These are phyloP conservation scores for Puya raimondii DNA, from an alignment of 176 grass and related monocot species.

Conservation along the genomic window DNA sequence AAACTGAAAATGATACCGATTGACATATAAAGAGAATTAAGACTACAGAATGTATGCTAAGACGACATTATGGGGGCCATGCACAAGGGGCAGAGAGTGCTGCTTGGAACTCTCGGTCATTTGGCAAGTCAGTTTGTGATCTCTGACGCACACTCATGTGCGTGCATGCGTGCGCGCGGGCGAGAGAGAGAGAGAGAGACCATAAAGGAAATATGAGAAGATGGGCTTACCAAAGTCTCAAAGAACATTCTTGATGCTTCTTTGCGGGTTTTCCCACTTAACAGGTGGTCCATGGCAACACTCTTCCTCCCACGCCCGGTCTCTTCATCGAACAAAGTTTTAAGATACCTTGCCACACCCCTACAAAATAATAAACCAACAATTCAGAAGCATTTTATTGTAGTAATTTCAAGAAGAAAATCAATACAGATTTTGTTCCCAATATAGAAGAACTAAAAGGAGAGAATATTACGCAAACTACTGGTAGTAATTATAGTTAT, in stretches of 20 bases:
- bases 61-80: no score
- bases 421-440: not conserved
- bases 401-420: constrained; percentile 3
- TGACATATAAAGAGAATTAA: not conserved
- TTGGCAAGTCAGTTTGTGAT: no score
- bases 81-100: no score
- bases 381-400: not conserved
- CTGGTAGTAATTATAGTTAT: no score
- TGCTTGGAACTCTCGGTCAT: no score
- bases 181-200: not conserved
- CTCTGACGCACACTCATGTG: no score
- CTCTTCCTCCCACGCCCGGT: constrained; percentile 64
- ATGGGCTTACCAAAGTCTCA: constrained; percentile 77
- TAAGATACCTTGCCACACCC: constrained; percentile 85
- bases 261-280: constrained; percentile 71
- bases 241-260: constrained; percentile 99
- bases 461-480: not conserved
- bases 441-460: not conserved
- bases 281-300: constrained; percentile 59
- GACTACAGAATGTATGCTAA: not conserved
- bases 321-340: constrained; percentile 76
- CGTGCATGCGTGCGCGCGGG: no score
- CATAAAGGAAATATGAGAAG: not conserved
- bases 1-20: no score
- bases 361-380: constrained; percentile 22